Evolutionary conservation across 75 land plant genomes (phyloP).

Genomic region (Pinus albicaulis): DNA sequence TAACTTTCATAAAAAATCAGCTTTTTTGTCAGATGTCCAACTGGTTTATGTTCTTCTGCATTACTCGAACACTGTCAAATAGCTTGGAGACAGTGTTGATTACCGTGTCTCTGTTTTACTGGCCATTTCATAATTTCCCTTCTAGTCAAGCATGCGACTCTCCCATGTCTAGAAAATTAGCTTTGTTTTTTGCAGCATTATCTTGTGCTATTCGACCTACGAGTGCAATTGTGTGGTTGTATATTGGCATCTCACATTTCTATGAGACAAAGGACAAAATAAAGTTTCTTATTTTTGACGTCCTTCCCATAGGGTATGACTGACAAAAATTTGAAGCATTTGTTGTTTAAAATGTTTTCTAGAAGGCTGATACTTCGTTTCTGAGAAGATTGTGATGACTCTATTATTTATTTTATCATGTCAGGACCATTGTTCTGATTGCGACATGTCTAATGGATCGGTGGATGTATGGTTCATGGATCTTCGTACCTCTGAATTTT

Average conservation of each 20-base stretch:
- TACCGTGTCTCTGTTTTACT: constrained; percentile 66
- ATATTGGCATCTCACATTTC: constrained; percentile 71
- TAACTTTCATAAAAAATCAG: constrained; percentile 39
- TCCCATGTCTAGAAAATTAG: constrained; percentile 64
- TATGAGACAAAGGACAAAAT: constrained; percentile 30
- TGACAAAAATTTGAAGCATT: not conserved
- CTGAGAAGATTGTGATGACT: constrained; percentile 3
- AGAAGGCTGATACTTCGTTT: not conserved
- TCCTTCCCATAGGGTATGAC: constrained; percentile 72
- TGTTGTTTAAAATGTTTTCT: not conserved
- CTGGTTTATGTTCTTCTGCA: constrained; percentile 95
- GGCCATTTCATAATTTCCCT: constrained; percentile 44
- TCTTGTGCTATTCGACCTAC: constrained; percentile 96
- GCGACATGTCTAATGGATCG: constrained; percentile 60
- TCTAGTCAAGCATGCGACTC: constrained; percentile 6
- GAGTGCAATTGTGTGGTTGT: constrained; percentile 91
- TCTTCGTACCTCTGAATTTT: constrained; percentile 82
- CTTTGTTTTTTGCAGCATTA: constrained; percentile 66
- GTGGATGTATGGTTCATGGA: constrained; percentile 88
- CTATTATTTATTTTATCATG: not conserved
- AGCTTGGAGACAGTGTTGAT: constrained; percentile 88
- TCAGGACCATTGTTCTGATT: constrained; percentile 52
- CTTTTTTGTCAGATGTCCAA: constrained; percentile 82
- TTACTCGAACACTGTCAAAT: constrained; percentile 86
- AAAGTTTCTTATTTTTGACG: constrained; percentile 64